Evolutionary conservation across 2,329 filamentous ascomycete species (phyloP).

Genomic region (Paracoccidioides lutzii): DNA sequence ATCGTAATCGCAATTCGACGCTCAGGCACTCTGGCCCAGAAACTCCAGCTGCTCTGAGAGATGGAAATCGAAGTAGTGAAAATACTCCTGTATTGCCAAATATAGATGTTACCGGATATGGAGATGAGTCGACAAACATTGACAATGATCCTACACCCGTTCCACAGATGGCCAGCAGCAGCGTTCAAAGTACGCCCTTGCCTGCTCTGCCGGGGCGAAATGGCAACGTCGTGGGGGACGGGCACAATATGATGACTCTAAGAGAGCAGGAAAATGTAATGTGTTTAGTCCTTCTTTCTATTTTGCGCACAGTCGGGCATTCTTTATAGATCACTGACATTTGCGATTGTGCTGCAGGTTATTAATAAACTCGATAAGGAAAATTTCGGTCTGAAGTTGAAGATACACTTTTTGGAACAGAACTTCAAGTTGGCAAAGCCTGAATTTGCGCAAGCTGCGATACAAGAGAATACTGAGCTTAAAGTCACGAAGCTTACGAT

Average conservation of each 20-base stretch:
- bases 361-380: constrained; percentile 97
- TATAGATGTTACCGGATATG: constrained; percentile 60
- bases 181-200: constrained; percentile 70
- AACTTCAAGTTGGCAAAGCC: constrained; percentile 75
- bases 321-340: constrained; percentile 1
- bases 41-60: constrained; percentile 56
- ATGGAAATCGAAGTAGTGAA: constrained; percentile 52
- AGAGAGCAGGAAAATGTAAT: constrained; percentile 68
- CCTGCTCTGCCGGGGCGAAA: constrained; percentile 52
- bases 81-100: constrained; percentile 62
- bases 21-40: constrained; percentile 44
- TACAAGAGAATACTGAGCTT: constrained; percentile 91
- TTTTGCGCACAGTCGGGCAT: constrained; percentile 8
- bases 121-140: constrained; percentile 50
- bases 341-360: constrained; percentile 30
- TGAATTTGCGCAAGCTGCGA: constrained; percentile 73
- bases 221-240: constrained; percentile 62
- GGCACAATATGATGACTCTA: constrained; percentile 71
- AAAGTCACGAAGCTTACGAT: constrained; percentile 88
- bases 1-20: constrained; percentile 44
- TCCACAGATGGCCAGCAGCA: constrained; percentile 65
- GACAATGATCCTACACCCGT: constrained; percentile 55
- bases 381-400: constrained; percentile 92
- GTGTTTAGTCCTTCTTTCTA: neutral
- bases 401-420: constrained; percentile 93